Conservation (phyloP, 805 yeast species). For the Blastobotrys americana region DNA sequence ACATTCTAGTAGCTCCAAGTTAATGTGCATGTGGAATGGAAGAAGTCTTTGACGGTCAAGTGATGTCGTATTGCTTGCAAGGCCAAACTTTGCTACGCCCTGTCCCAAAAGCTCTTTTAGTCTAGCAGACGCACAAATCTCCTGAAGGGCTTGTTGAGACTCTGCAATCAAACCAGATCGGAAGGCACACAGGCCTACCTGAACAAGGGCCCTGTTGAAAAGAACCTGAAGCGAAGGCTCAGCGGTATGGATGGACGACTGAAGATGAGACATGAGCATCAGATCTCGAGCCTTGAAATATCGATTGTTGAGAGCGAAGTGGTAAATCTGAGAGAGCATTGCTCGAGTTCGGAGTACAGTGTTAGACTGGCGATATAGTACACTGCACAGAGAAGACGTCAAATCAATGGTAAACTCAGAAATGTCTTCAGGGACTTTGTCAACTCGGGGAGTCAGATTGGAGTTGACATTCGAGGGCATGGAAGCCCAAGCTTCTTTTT, state of each 20-base stretch:
- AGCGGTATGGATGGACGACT: slow-evolving; percentile 71
- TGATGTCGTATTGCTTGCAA: slow-evolving; percentile 32
- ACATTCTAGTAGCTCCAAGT: slow-evolving; percentile 88
- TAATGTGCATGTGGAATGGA: slow-evolving; percentile 98
- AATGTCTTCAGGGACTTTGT: slow-evolving; percentile 25
- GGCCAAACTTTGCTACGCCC: slow-evolving; percentile 67
- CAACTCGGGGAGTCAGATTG: slow-evolving; percentile 31
- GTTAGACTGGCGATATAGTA: slow-evolving; percentile 60
- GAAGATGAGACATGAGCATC: slow-evolving; percentile 79
- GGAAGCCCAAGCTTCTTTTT: slow-evolving; percentile 65
- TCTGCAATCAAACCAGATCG: slow-evolving; percentile 80
- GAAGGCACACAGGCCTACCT: slow-evolving; percentile 93
- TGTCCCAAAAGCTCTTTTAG: slow-evolving; percentile 92
- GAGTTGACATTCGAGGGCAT: slow-evolving; percentile 32
- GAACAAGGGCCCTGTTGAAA: slow-evolving; percentile 92
- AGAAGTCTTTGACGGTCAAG: slow-evolving; percentile 69
- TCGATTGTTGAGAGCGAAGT: slow-evolving; percentile 81
- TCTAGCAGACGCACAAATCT: slow-evolving; percentile 77
- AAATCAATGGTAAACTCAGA: slow-evolving; percentile 45
- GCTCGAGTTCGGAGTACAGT: slow-evolving; percentile 73
- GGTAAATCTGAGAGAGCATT: slow-evolving; percentile 76
- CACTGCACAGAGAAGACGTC: slow-evolving; percentile 57
- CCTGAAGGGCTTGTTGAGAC: slow-evolving; percentile 78
- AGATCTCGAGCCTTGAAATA: slow-evolving; percentile 82
- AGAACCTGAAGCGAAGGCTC: slow-evolving; percentile 84